A percentile compares a stretch with the other conserved stretches of the same genome.
Conservation (phyloP, 106 monocot species). For the Acorus calamus region DNA sequence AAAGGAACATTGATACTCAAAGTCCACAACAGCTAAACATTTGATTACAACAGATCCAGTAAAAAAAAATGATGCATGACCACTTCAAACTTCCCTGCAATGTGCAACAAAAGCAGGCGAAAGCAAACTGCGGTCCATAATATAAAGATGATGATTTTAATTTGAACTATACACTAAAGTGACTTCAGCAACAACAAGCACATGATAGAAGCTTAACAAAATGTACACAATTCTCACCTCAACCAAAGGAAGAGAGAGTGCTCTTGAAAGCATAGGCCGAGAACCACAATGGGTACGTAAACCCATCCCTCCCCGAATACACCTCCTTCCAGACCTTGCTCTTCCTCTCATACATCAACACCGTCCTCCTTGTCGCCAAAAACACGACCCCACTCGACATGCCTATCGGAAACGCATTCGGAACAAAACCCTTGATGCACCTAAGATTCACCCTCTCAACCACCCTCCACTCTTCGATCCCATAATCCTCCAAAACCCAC, state of each 20-base stretch:
- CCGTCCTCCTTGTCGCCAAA: conserved; percentile 54
- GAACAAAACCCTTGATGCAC: conserved; percentile 38
- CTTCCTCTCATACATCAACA: conserved; percentile 37
- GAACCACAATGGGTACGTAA: conserved; percentile 60
- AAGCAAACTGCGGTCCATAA: no score
- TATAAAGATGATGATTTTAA: no score
- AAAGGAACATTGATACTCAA: no score
- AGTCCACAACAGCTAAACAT: no score
- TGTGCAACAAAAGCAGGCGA: no score
- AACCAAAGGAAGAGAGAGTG: conserved; percentile 41
- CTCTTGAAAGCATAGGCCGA: conserved; percentile 42
- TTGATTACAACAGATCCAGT: no score
- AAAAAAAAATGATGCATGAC: no score
- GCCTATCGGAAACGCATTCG: conserved; percentile 44
- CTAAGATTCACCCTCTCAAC: conserved; percentile 45
- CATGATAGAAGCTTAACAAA: no score
- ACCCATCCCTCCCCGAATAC: conserved; percentile 21
- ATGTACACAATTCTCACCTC: not conserved
- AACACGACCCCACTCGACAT: conserved; percentile 38
- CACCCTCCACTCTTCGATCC: conserved; percentile 39
- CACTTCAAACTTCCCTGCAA: no score
- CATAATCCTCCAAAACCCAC: conserved; percentile 45
- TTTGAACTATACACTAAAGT: no score
- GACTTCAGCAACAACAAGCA: no score
- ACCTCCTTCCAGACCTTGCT: conserved; percentile 56